Evolutionary conservation across 805 yeast species (phyloP).

Genomic region (Lipomyces yamadae): DNA sequence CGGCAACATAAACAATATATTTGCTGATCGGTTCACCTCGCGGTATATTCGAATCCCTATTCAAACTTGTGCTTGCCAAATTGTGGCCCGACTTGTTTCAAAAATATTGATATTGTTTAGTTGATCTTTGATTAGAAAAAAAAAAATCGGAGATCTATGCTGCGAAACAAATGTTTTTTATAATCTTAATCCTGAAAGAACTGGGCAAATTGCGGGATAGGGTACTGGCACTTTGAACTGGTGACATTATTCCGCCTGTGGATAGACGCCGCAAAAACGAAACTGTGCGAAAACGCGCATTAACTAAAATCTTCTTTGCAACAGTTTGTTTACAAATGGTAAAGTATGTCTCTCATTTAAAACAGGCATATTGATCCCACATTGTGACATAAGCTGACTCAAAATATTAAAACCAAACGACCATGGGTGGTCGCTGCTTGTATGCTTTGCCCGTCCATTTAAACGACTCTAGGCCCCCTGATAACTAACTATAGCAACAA

Average conservation of each 20-base stretch:
- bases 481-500: background rate
- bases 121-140: too few species aligned
- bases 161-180: background rate
- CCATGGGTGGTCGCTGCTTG: background rate
- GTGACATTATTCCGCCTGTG: background rate
- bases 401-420: background rate
- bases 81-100: too few species aligned
- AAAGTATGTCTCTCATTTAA: too few species aligned
- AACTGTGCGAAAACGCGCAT: background rate
- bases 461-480: background rate
- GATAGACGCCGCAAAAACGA: background rate
- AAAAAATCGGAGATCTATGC: too few species aligned
- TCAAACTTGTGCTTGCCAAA: too few species aligned
- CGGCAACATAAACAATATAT: background rate
- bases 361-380: too few species aligned
- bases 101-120: too few species aligned
- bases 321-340: background rate
- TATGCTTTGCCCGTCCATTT: background rate
- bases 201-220: background rate
- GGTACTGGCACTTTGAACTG: background rate
- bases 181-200: background rate
- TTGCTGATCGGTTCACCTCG: background rate
- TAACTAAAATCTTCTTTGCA: background rate
- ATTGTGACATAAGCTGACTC: background rate
- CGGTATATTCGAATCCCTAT: too few species aligned